These are phyloP conservation scores for Geoglossum glabrum DNA, from an alignment of 495 filamentous ascomycete genomes.

Conservation along the genomic window DNA sequence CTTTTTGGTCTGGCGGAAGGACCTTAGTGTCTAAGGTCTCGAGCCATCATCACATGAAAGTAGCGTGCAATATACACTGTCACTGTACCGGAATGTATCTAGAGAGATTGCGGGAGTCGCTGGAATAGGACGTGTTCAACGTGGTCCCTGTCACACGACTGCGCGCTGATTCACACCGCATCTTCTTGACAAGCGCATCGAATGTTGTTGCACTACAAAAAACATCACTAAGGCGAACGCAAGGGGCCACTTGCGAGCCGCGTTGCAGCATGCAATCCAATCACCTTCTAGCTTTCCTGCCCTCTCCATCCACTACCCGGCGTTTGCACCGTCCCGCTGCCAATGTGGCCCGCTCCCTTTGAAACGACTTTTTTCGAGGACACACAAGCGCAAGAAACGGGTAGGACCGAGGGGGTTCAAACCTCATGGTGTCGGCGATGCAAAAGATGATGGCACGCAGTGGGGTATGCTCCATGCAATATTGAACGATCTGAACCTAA, in stretches of 20 bases:
- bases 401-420: background rate
- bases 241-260: background rate
- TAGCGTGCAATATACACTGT: background rate
- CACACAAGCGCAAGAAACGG: background rate
- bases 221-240: background rate
- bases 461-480: background rate
- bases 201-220: background rate
- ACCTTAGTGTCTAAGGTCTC: background rate
- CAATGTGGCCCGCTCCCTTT: background rate
- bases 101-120: background rate
- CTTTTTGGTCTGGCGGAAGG: too few species aligned
- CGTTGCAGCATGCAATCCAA: background rate
- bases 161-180: conserved; percentile 1
- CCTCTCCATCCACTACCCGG: background rate
- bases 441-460: background rate
- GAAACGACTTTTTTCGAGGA: too few species aligned
- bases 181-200: background rate
- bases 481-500: background rate
- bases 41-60: background rate
- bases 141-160: conserved; percentile 1
- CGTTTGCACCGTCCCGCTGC: background rate
- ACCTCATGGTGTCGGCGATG: too few species aligned
- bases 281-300: background rate
- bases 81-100: background rate
- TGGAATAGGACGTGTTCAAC: background rate